Evolutionary conservation across 129 eudicot genomes (phyloP).

Genomic region (Gnaphalium uliginosum): DNA sequence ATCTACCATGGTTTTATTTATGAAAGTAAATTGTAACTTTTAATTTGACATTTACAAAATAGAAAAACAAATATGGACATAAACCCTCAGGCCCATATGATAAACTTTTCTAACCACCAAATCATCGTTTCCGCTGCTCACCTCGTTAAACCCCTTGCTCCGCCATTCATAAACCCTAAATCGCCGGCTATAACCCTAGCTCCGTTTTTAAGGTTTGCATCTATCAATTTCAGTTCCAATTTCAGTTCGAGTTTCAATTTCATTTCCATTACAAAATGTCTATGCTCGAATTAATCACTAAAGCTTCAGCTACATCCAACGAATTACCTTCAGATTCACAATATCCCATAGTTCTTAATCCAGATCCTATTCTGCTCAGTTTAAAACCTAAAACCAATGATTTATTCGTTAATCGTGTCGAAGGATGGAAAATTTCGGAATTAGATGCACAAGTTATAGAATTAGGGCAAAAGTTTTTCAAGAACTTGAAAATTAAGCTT

Average conservation of each 20-base stretch:
- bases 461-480: slow-evolving; percentile 38
- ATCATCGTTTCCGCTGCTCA: not conserved
- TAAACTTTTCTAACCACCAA: not conserved
- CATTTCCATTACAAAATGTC: slow-evolving; percentile 36
- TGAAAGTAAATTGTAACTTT: too few species aligned
- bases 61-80: not conserved
- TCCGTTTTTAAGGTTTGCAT: not conserved
- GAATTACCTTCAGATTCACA: slow-evolving; percentile 24
- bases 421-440: slow-evolving; percentile 55
- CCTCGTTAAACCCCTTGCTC: slow-evolving; percentile 13
- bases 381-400: slow-evolving; percentile 25
- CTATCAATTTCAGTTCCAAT: not conserved
- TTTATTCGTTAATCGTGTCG: slow-evolving; percentile 37
- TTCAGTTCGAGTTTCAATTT: not conserved
- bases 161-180: slow-evolving; percentile 22
- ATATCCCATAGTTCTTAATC: slow-evolving; percentile 53
- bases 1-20: too few species aligned
- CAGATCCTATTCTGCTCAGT: slow-evolving; percentile 47
- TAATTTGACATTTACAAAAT: too few species aligned
- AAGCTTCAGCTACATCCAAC: slow-evolving; percentile 43
- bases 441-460: slow-evolving; percentile 42
- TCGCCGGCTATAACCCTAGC: not conserved
- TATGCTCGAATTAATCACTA: slow-evolving; percentile 59
- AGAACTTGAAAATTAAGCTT: slow-evolving; percentile 42
- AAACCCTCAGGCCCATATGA: not conserved